Evolutionary conservation across 805 yeast genomes (phyloP).

Genomic region (Saturnispora silvae): DNA sequence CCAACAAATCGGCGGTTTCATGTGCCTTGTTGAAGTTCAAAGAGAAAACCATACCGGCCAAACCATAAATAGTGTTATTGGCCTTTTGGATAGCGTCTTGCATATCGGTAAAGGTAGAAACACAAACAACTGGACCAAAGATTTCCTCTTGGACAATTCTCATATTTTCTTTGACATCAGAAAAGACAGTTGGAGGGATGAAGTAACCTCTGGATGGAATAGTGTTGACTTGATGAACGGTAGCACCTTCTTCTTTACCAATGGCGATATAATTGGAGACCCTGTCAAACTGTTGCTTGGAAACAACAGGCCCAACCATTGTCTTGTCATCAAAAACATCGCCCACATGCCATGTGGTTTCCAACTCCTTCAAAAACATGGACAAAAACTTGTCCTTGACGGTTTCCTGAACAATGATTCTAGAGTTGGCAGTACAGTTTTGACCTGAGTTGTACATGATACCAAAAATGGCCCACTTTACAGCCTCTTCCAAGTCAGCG

Average conservation of each 20-base stretch:
- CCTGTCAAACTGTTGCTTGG: slow-evolving; percentile 45
- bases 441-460: slow-evolving; percentile 58
- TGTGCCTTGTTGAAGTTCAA: slow-evolving; percentile 57
- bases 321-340: slow-evolving; percentile 37
- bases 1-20: slow-evolving; percentile 32
- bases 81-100: slow-evolving; percentile 62
- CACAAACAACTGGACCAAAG: slow-evolving; percentile 76
- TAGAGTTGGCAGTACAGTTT: slow-evolving; percentile 57
- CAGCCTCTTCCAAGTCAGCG: slow-evolving; percentile 56
- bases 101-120: slow-evolving; percentile 53
- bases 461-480: slow-evolving; percentile 58
- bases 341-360: slow-evolving; percentile 44
- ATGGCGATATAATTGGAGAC: slow-evolving; percentile 33
- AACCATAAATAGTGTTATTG: slow-evolving; percentile 65
- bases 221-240: slow-evolving; percentile 31
- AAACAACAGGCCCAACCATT: slow-evolving; percentile 54
- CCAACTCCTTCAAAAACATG: slow-evolving; percentile 34
- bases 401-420: slow-evolving; percentile 47
- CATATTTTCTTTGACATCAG: slow-evolving; percentile 57
- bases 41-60: slow-evolving; percentile 77
- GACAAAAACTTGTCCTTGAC: slow-evolving; percentile 44
- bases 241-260: slow-evolving; percentile 42
- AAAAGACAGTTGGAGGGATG: slow-evolving; percentile 67
- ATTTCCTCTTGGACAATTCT: slow-evolving; percentile 69
- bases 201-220: slow-evolving; percentile 47